Evolutionary conservation across 2,329 filamentous ascomycete genomes (phyloP).

Genomic region (Penicillium occitanis): DNA sequence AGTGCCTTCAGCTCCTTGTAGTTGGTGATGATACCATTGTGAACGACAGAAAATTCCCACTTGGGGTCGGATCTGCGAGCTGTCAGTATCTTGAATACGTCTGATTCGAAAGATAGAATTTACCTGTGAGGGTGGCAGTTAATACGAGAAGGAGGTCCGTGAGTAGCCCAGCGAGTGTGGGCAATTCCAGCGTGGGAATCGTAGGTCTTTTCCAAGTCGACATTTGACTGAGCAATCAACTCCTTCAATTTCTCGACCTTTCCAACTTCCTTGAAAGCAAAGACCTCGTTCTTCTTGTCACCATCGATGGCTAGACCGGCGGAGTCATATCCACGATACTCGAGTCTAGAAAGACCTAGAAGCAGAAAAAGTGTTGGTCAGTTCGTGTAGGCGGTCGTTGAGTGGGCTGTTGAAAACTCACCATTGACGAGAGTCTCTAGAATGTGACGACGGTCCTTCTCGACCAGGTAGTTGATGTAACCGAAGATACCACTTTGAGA

Average conservation of each 20-base stretch:
- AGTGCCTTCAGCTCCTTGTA: conserved; percentile 99
- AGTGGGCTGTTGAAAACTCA: conserved; percentile 48
- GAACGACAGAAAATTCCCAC: conserved; percentile 96
- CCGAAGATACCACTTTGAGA: conserved; percentile 58
- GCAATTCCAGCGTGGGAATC: conserved; percentile 98
- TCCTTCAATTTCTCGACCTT: conserved; percentile 96
- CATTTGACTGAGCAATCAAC: conserved; percentile 79
- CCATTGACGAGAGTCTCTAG: conserved; percentile 95
- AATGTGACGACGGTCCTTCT: conserved; percentile 97
- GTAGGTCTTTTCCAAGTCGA: conserved; percentile 88
- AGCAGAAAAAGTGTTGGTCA: conserved; percentile 19
- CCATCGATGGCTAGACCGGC: conserved; percentile 94
- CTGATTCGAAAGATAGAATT: conserved; percentile 29
- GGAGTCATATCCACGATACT: conserved; percentile 98
- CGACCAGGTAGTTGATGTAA: conserved; percentile 98
- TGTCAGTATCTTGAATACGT: conserved; percentile 19
- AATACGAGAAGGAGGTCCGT: conserved; percentile 85
- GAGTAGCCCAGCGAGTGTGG: conserved; percentile 98
- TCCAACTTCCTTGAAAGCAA: conserved; percentile 98
- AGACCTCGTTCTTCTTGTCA: conserved; percentile 97
- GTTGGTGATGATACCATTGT: conserved; percentile 99
- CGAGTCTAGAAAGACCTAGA: conserved; percentile 84
- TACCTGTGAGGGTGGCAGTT: conserved; percentile 99
- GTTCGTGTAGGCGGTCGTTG: conserved; percentile 16
- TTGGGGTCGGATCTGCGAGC: conserved; percentile 76